Evolutionary conservation across 2,329 filamentous ascomycete genomes (phyloP).

Genomic region (Parasarocladium wereldwijsianum): DNA sequence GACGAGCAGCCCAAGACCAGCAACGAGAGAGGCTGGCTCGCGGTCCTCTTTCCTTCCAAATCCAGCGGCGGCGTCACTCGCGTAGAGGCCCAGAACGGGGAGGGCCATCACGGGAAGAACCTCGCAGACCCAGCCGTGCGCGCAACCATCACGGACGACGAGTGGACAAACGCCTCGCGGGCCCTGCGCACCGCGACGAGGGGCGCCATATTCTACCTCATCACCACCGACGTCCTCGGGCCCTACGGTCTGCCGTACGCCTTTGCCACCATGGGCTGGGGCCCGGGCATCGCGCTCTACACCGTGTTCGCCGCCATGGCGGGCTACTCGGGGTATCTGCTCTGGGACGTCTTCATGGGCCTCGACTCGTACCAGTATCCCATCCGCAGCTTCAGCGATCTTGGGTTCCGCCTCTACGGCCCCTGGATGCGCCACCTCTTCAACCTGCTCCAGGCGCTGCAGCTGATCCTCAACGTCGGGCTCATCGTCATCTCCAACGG

Average conservation of each 20-base stretch:
- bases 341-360: conserved; percentile 29
- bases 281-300: conserved; percentile 28
- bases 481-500: conserved; percentile 37
- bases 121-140: conserved; percentile 2
- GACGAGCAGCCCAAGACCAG: conserved; percentile 4
- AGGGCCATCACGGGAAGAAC: conserved; percentile 1
- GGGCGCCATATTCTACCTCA: conserved; percentile 32
- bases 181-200: conserved; percentile 28
- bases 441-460: conserved; percentile 32
- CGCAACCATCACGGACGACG: conserved; percentile 14
- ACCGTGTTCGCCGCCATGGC: conserved; percentile 25
- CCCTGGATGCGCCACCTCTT: conserved; percentile 26
- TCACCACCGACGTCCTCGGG: conserved; percentile 32
- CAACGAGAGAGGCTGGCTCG: conserved; percentile 5
- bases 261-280: conserved; percentile 22
- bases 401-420: conserved; percentile 32
- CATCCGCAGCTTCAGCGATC: conserved; percentile 29
- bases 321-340: conserved; percentile 24
- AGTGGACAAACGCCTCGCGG: conserved; percentile 31
- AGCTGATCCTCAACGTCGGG: conserved; percentile 34
- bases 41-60: conserved; percentile 3
- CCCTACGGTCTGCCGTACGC: conserved; percentile 21
- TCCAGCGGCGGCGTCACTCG: not conserved
- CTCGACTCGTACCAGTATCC: conserved; percentile 32
- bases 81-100: conserved; percentile 3